A percentile compares a stretch with the other conserved stretches of the same genome.
Evolutionary conservation across 306 rosid genomes (phyloP).

Genomic region (Cucurbita moschata): DNA sequence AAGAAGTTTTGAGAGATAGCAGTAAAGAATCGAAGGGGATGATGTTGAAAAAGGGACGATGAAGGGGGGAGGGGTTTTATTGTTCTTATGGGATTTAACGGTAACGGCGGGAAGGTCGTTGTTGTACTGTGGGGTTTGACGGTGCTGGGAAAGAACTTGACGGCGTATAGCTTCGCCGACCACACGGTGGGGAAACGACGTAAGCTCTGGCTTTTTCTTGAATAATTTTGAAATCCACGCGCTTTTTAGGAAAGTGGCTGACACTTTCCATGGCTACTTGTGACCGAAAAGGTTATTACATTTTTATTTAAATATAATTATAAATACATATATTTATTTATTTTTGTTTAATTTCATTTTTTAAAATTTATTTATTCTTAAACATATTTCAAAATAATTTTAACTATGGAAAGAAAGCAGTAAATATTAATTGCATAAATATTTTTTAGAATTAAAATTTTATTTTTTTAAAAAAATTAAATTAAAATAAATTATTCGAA

Average conservation of each 20-base stretch:
- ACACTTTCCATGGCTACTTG: not conserved
- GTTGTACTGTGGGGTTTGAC: not conserved
- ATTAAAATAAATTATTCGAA: too few relatives aligned
- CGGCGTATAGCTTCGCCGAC: not conserved
- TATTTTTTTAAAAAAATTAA: too few relatives aligned
- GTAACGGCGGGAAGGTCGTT: not conserved
- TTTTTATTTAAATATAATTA: too few relatives aligned
- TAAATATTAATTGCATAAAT: too few relatives aligned
- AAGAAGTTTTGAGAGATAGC: not conserved
- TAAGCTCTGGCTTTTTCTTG: not conserved
- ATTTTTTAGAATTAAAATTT: too few relatives aligned
- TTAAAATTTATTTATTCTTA: too few relatives aligned
- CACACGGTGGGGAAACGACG: not conserved
- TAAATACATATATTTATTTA: too few relatives aligned
- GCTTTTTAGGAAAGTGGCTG: not conserved
- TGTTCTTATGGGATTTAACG: not conserved
- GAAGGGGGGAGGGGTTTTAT: not conserved
- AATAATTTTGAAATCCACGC: not conserved
- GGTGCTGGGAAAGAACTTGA: not conserved
- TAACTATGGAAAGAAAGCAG: too few relatives aligned
- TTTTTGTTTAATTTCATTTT: too few relatives aligned
- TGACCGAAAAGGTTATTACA: too few relatives aligned
- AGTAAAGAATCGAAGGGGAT: not conserved
- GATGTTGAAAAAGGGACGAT: not conserved
- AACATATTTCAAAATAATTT: too few relatives aligned